Conservation (phyloP, 257 asterid genomes). For the Primulina huaijiensis region DNA sequence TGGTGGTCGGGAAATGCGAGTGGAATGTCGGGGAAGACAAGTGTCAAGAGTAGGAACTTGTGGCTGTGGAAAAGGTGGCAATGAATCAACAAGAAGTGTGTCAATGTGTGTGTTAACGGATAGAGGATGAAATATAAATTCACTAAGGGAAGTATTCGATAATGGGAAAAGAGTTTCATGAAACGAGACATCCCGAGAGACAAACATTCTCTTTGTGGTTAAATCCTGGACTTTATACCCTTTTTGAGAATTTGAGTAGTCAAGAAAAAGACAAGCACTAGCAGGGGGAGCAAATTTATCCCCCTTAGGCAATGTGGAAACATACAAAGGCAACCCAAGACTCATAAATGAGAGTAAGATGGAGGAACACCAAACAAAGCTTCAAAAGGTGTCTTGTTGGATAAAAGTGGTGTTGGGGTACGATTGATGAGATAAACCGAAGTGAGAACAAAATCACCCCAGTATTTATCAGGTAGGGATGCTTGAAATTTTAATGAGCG, state of each 20-base stretch:
- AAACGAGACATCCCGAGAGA: not conserved
- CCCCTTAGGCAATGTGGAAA: fast-evolving
- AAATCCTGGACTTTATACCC: no score
- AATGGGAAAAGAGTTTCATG: not conserved
- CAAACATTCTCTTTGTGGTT: fast-evolving
- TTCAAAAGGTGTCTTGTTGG: not conserved
- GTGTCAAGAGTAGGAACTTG: no score
- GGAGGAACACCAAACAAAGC: fast-evolving
- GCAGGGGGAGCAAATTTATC: not conserved
- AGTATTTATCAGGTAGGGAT: fast-evolving
- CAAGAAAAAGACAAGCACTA: not conserved
- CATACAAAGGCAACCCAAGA: not conserved
- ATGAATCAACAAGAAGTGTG: no score
- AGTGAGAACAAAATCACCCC: not conserved
- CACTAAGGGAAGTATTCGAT: fast-evolving
- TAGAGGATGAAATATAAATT: no score
- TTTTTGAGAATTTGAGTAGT: no score
- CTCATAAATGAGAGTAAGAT: not conserved
- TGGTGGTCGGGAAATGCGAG: no score
- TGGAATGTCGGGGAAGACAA: no score
- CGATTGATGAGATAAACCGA: no score
- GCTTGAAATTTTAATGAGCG: not conserved
- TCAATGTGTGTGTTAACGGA: no score
- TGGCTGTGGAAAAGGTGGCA: no score
- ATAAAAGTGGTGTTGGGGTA: not conserved